phyloP scores from a whole-genome alignment of 2,329 filamentous ascomycete genomes.

The Zasmidium cellare region DNA sequence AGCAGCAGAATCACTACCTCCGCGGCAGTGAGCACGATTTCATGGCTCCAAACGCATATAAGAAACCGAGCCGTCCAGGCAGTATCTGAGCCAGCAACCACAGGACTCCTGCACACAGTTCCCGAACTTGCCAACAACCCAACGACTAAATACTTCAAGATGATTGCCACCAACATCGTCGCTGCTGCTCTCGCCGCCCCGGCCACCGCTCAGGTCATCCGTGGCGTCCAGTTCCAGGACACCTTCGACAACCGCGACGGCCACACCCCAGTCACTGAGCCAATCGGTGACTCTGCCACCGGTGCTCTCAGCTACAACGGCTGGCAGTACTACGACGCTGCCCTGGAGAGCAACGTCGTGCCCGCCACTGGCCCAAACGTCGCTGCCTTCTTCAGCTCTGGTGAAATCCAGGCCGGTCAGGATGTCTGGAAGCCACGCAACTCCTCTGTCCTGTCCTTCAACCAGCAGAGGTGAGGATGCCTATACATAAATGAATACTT shows the following conservation, averaged over 20 bases:
- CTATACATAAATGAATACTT: background rate
- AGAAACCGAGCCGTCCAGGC: background rate
- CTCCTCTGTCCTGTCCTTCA: slow-evolving; percentile 3
- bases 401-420: slow-evolving; percentile 1
- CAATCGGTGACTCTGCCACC: background rate
- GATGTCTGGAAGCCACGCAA: slow-evolving; percentile 8
- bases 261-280: background rate
- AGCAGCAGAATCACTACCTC: background rate
- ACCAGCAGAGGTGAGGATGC: background rate
- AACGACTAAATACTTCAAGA: background rate
- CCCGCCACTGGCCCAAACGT: background rate
- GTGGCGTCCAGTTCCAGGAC: slow-evolving; percentile 1
- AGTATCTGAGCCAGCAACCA: background rate
- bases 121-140: no score
- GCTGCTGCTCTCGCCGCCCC: background rate
- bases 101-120: no score
- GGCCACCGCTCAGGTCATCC: slow-evolving; percentile 1
- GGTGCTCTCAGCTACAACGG: slow-evolving; percentile 3
- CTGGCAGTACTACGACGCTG: slow-evolving; percentile 3
- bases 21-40: background rate
- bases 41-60: background rate
- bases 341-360: background rate
- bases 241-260: slow-evolving; percentile 1
- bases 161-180: background rate
- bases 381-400: slow-evolving; percentile 3